Base-by-base conservation (phyloP, 495 filamentous ascomycete genomes). In the Penicillium argentinense region DNA sequence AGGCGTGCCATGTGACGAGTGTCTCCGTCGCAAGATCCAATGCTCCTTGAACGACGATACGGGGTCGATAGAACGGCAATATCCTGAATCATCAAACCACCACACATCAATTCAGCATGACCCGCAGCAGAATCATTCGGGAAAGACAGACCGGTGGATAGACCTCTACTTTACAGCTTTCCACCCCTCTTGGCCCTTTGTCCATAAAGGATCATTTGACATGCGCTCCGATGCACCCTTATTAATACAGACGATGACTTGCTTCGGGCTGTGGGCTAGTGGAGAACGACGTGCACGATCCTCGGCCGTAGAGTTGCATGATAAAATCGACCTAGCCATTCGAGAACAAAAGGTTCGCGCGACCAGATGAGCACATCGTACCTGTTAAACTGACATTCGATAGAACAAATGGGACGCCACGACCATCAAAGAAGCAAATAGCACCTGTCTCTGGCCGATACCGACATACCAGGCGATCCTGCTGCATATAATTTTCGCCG, bases 391-490 rank as follows among this genome's bases (percentile, higher is more conserved):
- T 17, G 21, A 7, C 6, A 12, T 24, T 9, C 21, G 9, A 17
- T 47, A 67, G 63, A 56, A 59, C 1, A 53, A 55, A 51, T 69
- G 63, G 66, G 56, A 65, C 47, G 53, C 39, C 9, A 57, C 61
- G 3, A 43, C 45, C 4, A 14, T 12, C 26, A 46, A 57, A 3
- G 36, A 34, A 12, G 42, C 25, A 5, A 42, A 36, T 13, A 52
- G 30, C 36, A 14, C 45, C 26, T 60, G 44, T 18, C 27, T 11
- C 18, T 69, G 63, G 63, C 66, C 63, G 18, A 51, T 67, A 7
- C n/a, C 66, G 1, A 60, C 54, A 9, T 69, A 65, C 29, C 63
- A 69, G 41, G 59, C 56, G n/a, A 62, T 67, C 19, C 29, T 69
- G 22, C 32, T 69, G 5, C 63, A 67, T 22, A 42, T 63, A 5